Conservation (phyloP, 1,284 basidiomycete species). For the Microbotryum saponariae region DNA sequence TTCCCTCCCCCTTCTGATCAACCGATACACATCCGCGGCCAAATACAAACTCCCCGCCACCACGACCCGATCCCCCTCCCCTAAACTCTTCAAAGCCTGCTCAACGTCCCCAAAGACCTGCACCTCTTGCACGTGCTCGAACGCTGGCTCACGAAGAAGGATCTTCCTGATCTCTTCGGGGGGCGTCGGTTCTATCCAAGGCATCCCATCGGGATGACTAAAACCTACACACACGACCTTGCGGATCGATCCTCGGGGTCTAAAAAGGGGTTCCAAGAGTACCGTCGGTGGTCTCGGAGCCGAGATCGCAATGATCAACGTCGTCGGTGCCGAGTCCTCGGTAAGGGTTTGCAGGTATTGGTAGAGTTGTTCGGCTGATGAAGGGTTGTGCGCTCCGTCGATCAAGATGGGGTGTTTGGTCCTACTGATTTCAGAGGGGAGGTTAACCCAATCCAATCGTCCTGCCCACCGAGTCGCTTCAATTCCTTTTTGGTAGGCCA, state of each 20-base stretch:
- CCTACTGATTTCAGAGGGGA: not conserved
- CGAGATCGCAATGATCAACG: constrained; percentile 27
- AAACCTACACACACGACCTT: constrained; percentile 37
- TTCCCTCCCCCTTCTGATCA: constrained; percentile 2
- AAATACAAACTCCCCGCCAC: constrained; percentile 86
- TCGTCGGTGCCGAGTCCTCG: constrained; percentile 25
- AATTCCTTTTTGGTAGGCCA: constrained; percentile 55
- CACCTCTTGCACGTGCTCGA: constrained; percentile 15
- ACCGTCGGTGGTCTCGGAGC: constrained; percentile 44
- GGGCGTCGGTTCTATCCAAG: constrained; percentile 68
- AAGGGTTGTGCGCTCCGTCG: constrained; percentile 94
- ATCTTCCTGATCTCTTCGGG: constrained; percentile 45
- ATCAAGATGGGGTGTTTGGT: constrained; percentile 51
- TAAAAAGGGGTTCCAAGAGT: constrained; percentile 69
- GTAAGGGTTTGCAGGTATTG: constrained; percentile 57
- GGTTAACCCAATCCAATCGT: constrained; percentile 64
- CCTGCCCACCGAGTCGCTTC: constrained; percentile 65
- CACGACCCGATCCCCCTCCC: constrained; percentile 50
- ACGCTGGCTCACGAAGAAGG: constrained; percentile 45
- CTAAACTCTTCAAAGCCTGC: constrained; percentile 30
- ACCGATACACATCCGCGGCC: constrained; percentile 76
- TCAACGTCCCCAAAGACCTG: constrained; percentile 21
- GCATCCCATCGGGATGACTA: constrained; percentile 75
- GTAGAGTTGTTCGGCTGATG: constrained; percentile 63
- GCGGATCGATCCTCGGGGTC: constrained; percentile 56